Base-by-base conservation (phyloP, 192 early-diverging fungal genomes). In the Linnemannia elongata region DNA sequence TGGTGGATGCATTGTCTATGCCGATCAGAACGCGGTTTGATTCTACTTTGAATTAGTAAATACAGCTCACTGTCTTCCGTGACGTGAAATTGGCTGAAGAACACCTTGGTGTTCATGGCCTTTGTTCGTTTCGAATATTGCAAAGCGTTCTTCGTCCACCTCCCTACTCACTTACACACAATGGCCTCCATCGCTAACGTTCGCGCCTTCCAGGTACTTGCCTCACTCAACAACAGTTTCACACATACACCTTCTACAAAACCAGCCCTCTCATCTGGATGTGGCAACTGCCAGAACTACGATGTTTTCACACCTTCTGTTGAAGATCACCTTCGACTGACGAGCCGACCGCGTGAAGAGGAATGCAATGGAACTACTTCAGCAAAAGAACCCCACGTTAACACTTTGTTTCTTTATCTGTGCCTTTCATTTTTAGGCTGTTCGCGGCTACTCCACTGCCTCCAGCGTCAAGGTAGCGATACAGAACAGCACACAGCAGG, bases 361-460 rank as follows among this genome's bases (percentile, higher is more conserved):
- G 15, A 17, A 63, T 63, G 30, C 60, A 63, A 2, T 12, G 60
- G 27, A 33, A 57, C 3, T 7, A 27, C 60, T 63, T 33, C 24
- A 22, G 9, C 6, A 30, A 33, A n/a, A 47, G 10, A 12, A 33
- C 36, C 30, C 10, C 24, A 20, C 15, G 13, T 39, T 80, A 73
- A 73, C 78, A 36, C 36, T 72, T 24, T 42, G 12, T 22, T 30
- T 30, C 10, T 41, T n/a, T 15, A n/a, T 33, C n/a, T 70, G 0
- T n/a, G n/a, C n/a, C 30, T 33, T 9, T 36, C 30, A 39, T n/a
- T 24, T 60, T 33, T 84, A 84, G 82, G 72, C 77, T 44, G 77
- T 77, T 72, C 82, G 82, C 78, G 82, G 82, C 66, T 84, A 84
- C 45, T 54, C 82, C 52, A 84, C 82, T 44, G 72, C 82, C 44